Percentiles rank a stretch among this genome's conserved stretches.
Conservation (phyloP, 306 rosid species). For the Trifolium fragiferum region DNA sequence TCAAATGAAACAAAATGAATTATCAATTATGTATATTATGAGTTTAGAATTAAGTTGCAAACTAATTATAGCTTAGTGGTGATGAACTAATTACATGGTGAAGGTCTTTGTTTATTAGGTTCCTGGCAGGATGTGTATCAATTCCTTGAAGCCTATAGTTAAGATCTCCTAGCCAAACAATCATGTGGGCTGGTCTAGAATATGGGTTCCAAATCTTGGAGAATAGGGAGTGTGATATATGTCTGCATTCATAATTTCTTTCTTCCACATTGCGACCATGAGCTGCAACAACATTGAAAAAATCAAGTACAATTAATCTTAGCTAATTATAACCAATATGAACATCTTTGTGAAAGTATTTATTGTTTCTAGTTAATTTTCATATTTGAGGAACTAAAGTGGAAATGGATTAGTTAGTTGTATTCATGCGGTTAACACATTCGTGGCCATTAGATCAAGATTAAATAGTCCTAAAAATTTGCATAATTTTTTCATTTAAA, state of each 20-base stretch:
- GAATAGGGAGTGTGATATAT: constrained; percentile 66
- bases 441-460: no score
- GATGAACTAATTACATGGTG: constrained; percentile 48
- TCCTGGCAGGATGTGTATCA: constrained; percentile 53
- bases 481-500: no score
- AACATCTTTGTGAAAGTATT: neutral
- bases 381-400: neutral
- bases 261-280: constrained; percentile 68
- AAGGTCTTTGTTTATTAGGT: constrained; percentile 53
- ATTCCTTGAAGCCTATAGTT: constrained; percentile 75
- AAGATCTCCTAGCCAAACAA: constrained; percentile 82
- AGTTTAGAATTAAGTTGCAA: constrained; percentile 18
- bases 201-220: constrained; percentile 66
- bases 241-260: constrained; percentile 63
- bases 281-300: constrained; percentile 46
- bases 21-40: neutral
- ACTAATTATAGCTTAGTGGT: neutral
- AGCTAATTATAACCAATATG: neutral
- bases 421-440: no score
- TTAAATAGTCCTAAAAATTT: no score
- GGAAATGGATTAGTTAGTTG: neutral
- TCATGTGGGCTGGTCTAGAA: constrained; percentile 58
- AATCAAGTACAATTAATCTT: neutral
- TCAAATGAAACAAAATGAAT: neutral
- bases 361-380: no score